A percentile compares a stretch with the other conserved stretches of the same genome.
phyloP scores from a whole-genome alignment of 192 early-diverging fungal genomes.

The Linderina pennispora region DNA sequence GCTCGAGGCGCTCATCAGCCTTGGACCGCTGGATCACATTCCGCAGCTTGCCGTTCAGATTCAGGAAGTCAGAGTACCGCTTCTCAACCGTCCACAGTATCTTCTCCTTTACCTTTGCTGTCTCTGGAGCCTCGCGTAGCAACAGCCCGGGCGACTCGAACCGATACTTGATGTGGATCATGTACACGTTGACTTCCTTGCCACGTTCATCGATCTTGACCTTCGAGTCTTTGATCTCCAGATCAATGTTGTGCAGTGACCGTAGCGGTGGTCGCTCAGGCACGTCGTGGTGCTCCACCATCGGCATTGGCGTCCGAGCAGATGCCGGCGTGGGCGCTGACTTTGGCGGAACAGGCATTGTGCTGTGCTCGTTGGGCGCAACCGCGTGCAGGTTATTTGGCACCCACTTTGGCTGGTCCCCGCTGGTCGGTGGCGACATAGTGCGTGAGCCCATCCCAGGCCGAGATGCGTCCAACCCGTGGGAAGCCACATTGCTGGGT shows the following conservation, averaged over 20 bases:
- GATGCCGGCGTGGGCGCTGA: too few relatives aligned
- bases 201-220: slow-evolving; percentile 73
- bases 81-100: slow-evolving; percentile 85
- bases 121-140: slow-evolving; percentile 40
- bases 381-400: too few relatives aligned
- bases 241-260: slow-evolving; percentile 40
- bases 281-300: neutral
- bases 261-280: slow-evolving; percentile 24
- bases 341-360: too few relatives aligned
- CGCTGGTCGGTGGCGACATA: too few relatives aligned
- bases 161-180: slow-evolving; percentile 40
- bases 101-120: slow-evolving; percentile 40
- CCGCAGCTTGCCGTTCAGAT: slow-evolving; percentile 71
- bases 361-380: too few relatives aligned
- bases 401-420: too few relatives aligned
- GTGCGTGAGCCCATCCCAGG: too few relatives aligned
- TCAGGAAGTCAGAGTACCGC: slow-evolving; percentile 78
- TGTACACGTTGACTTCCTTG: slow-evolving; percentile 60
- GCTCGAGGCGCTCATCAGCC: slow-evolving; percentile 55
- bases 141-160: slow-evolving; percentile 38
- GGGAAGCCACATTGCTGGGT: too few relatives aligned
- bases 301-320: too few relatives aligned
- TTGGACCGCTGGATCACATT: slow-evolving; percentile 29
- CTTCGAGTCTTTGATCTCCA: slow-evolving; percentile 51
- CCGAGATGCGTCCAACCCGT: too few relatives aligned